Evolutionary conservation across 345 rosid genomes (phyloP).

Genomic region (Sapria himalayana): DNA sequence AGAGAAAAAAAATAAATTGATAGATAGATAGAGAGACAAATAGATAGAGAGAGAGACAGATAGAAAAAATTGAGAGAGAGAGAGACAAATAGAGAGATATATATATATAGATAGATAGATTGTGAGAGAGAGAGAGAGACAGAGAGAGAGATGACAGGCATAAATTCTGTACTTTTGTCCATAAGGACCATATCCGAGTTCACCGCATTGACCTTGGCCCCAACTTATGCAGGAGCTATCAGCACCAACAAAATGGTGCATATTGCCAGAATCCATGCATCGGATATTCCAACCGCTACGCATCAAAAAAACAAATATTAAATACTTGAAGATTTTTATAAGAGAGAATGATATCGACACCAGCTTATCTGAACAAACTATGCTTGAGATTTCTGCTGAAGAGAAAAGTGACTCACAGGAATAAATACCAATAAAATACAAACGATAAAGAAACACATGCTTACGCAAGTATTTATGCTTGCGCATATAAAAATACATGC

Average conservation of each 20-base stretch:
- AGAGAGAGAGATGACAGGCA: no score
- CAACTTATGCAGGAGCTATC: conserved; percentile 94
- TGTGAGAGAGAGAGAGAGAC: no score
- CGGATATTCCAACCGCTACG: conserved; percentile 92
- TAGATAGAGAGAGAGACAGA: no score
- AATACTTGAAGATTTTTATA: neutral
- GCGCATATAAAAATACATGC: no score
- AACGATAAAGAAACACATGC: neutral
- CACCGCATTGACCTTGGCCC: conserved; percentile 92
- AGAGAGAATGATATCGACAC: no score
- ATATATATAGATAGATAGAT: no score
- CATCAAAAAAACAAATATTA: neutral
- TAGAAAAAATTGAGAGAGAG: neutral
- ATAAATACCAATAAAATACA: neutral
- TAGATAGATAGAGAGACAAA: no score
- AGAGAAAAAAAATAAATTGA: no score
- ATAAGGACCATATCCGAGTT: conserved; percentile 83
- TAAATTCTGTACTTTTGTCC: conserved; percentile 99
- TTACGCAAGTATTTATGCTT: no score
- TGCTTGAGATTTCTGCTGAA: no score
- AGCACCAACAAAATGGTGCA: conserved; percentile 98
- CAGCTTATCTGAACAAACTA: no score
- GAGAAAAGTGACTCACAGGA: neutral
- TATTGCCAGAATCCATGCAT: conserved; percentile 92
- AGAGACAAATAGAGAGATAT: neutral